phyloP scores from a whole-genome alignment of 805 yeast species.

The Starmerella powellii region DNA sequence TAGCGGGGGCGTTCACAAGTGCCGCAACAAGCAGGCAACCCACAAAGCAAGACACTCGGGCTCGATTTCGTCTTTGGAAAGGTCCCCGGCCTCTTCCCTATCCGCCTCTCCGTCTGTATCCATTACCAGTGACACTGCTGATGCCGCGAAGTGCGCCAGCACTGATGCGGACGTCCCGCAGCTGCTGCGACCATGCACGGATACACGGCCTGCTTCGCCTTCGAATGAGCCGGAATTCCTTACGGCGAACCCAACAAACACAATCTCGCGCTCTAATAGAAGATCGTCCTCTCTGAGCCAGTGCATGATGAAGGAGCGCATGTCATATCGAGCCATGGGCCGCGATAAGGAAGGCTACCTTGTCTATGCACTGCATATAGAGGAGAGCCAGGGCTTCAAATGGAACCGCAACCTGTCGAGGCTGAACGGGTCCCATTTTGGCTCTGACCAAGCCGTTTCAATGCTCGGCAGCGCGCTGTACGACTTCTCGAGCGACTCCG shows the following conservation, averaged over 20 bases:
- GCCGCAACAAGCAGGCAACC: too few species aligned
- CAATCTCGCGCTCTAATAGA: constrained; percentile 7
- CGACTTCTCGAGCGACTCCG: constrained; percentile 3
- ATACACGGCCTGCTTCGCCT: too few species aligned
- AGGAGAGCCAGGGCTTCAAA: constrained; percentile 16
- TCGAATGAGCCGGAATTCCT: background rate
- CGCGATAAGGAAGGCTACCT: constrained; percentile 10
- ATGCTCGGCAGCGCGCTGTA: background rate
- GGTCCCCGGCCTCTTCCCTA: too few species aligned
- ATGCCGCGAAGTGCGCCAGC: too few species aligned
- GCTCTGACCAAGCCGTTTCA: background rate
- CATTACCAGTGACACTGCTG: too few species aligned
- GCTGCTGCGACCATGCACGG: too few species aligned
- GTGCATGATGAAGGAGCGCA: constrained; percentile 14
- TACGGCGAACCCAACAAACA: background rate
- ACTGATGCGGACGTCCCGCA: too few species aligned
- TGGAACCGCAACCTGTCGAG: constrained; percentile 13
- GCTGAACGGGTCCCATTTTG: background rate
- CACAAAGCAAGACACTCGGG: too few species aligned
- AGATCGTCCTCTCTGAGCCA: constrained; percentile 9
- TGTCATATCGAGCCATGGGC: constrained; percentile 8
- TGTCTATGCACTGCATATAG: constrained; percentile 8
- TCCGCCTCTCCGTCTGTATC: too few species aligned
- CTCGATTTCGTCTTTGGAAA: too few species aligned
- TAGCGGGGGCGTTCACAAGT: too few species aligned